phyloP scores from a whole-genome alignment of 2,329 filamentous ascomycete species.

The Arthrobotrys sinensis region DNA sequence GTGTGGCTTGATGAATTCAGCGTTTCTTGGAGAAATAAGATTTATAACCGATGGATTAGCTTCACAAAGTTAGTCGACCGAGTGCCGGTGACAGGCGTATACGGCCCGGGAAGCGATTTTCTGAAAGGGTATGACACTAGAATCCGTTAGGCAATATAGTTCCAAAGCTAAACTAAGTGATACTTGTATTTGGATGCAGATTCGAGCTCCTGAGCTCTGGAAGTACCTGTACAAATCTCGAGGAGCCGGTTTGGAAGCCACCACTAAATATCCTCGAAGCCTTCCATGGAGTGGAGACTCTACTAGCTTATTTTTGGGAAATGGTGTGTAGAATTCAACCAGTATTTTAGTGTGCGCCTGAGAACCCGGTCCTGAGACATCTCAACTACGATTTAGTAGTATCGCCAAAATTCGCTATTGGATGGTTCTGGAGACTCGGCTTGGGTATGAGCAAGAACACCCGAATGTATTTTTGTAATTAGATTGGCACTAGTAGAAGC shows the following conservation, averaged over 20 bases:
- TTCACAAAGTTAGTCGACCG: background rate
- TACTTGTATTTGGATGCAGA: background rate
- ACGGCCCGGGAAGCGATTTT: conserved; percentile 16
- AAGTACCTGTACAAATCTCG: conserved; percentile 8
- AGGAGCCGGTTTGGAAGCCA: background rate
- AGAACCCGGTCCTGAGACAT: conserved; percentile 58
- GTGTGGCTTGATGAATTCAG: background rate
- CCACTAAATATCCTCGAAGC: background rate
- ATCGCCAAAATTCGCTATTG: conserved; percentile 52
- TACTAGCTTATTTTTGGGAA: conserved; percentile 47
- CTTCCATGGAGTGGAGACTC: conserved; percentile 23
- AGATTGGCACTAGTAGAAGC: conserved; percentile 19
- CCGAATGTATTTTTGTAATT: conserved; percentile 21
- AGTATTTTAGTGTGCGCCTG: conserved; percentile 47
- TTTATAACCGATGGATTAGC: background rate
- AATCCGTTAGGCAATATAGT: background rate
- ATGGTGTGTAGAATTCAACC: conserved; percentile 38
- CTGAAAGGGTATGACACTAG: background rate
- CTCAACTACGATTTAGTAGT: conserved; percentile 31
- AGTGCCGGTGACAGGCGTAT: background rate
- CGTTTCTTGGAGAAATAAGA: too few relatives aligned
- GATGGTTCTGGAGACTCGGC: conserved; percentile 1
- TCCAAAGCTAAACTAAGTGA: background rate
- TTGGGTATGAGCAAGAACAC: conserved; percentile 26
- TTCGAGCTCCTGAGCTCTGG: conserved; percentile 12